These are phyloP conservation scores for Candida oleophila DNA, from an alignment of 805 yeast species.

Conservation along the genomic window DNA sequence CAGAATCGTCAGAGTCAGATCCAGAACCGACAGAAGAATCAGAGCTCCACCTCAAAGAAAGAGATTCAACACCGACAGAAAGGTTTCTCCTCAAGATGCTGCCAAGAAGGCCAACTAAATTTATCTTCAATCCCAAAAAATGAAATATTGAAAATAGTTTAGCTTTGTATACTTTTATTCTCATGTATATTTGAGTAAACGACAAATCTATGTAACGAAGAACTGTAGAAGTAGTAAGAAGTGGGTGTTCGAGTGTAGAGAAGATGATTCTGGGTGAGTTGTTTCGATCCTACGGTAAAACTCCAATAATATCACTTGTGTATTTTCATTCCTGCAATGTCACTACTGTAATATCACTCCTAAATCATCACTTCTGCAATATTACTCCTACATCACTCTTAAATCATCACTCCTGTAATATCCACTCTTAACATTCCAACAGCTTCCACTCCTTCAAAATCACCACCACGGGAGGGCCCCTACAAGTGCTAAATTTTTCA, in stretches of 20 bases:
- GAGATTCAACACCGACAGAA: constrained; percentile 96
- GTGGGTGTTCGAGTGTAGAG: not conserved
- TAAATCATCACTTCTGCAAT: too few relatives aligned
- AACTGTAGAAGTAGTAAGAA: not conserved
- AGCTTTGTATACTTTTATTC: constrained; percentile 6
- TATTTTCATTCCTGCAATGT: too few relatives aligned
- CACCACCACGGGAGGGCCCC: too few relatives aligned
- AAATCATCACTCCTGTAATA: too few relatives aligned
- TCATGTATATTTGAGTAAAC: constrained; percentile 6
- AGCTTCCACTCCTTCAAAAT: too few relatives aligned
- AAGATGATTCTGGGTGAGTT: not conserved
- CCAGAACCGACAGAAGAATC: constrained; percentile 96
- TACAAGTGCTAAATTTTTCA: too few relatives aligned
- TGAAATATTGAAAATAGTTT: constrained; percentile 18
- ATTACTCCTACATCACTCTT: too few relatives aligned
- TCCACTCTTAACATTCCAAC: too few relatives aligned
- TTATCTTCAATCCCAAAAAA: not conserved
- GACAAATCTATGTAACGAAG: constrained; percentile 1
- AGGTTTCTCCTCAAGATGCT: constrained; percentile 95
- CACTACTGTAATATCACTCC: too few relatives aligned
- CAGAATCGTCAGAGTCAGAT: constrained; percentile 99
- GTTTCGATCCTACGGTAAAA: too few relatives aligned
- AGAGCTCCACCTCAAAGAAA: constrained; percentile 99
- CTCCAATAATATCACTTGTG: too few relatives aligned
- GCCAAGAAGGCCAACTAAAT: constrained; percentile 76